A percentile compares a stretch with the other conserved stretches of the same genome.
Evolutionary conservation across 23 red algal species (phyloP).

Genomic region (Gracilaria gracilis): DNA sequence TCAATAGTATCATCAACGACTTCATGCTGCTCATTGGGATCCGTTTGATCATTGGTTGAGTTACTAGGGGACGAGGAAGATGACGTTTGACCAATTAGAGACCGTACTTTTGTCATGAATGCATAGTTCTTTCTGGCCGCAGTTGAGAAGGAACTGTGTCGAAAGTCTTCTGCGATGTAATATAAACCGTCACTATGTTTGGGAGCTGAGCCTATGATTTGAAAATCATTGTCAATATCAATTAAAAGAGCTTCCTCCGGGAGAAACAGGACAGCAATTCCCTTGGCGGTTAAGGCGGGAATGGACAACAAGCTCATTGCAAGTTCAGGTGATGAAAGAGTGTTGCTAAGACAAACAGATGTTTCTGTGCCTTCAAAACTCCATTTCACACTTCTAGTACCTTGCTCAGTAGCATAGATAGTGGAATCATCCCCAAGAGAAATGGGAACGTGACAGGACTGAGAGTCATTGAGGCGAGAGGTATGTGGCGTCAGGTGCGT

Average conservation of each 20-base stretch:
- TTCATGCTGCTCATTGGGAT: neutral
- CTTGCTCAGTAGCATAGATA: slow-evolving; percentile 22
- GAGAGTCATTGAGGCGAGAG: neutral
- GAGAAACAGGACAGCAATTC: slow-evolving; percentile 19
- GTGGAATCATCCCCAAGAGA: slow-evolving; percentile 33
- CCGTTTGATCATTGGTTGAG: too few species aligned
- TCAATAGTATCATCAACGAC: too few species aligned
- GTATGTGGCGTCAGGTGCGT: slow-evolving; percentile 35
- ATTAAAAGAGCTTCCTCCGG: slow-evolving; percentile 21
- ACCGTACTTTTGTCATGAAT: neutral
- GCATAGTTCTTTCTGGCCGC: neutral
- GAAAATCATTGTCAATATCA: slow-evolving; percentile 3
- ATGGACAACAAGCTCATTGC: slow-evolving; percentile 41
- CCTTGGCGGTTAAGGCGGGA: slow-evolving; percentile 34
- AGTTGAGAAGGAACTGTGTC: neutral
- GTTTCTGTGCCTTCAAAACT: neutral
- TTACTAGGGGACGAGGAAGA: too few species aligned
- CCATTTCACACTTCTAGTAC: slow-evolving; percentile 14
- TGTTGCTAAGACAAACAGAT: slow-evolving; percentile 12
- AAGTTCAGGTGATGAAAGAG: slow-evolving; percentile 13
- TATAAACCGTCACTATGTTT: slow-evolving; percentile 31
- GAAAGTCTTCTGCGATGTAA: slow-evolving; percentile 25
- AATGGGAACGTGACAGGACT: slow-evolving; percentile 8
- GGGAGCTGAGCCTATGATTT: slow-evolving; percentile 5
- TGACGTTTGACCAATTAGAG: too few species aligned